Base-by-base conservation (phyloP, 306 rosid species). In the Trichosanthes truncata region DNA sequence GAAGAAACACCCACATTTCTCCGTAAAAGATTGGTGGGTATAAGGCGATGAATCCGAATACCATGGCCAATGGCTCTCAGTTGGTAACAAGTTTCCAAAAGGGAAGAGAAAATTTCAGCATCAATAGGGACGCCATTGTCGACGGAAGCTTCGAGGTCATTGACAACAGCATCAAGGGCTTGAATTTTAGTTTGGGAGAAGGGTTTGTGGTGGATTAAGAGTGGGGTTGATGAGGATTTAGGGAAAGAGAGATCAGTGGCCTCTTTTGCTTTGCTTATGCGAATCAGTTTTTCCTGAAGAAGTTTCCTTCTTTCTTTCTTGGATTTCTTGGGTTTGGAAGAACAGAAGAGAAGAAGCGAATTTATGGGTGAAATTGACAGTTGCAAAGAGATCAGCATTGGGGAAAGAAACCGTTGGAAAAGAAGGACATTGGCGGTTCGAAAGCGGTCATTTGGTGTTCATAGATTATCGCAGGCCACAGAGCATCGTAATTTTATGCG, bases 61-160 rank as follows among this genome's bases (percentile, higher is more conserved):
- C 93, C 94, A 7, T 82, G 81, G 9, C 38, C 80, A 76, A 90
- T 55, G 49, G 95, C 88, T 75, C 83, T 84, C 57, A 90, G 61
- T 18, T 60, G 85, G 82, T 86, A 90, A 49, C 98, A 91, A 23
- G 93, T 88, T 89, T 91, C 98, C 60, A 92, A 82, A 33, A 94
- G 84, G 57, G 98, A 94, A 62, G 97, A 90, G 67, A 85, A 88
- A 40, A 88, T 84, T 79, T 90, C 89, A 55, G 83, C 31, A 60
- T 87, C 96, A 43, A 94, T 79, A 53, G 26, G 72, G 26, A 92
- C 79, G 43, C 94, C 93, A 35, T 88, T 89, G 3, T 85, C 88
- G 3, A 86, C 1, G 3, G 98, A 87, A 31, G 80, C 78, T 87
- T 89, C 93, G 23, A 94, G 86, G 82, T 91, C 97, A 9, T 71